Evolutionary conservation across 768 basidiomycete species (phyloP).

Genomic region (Tricholoma hemisulphureum): DNA sequence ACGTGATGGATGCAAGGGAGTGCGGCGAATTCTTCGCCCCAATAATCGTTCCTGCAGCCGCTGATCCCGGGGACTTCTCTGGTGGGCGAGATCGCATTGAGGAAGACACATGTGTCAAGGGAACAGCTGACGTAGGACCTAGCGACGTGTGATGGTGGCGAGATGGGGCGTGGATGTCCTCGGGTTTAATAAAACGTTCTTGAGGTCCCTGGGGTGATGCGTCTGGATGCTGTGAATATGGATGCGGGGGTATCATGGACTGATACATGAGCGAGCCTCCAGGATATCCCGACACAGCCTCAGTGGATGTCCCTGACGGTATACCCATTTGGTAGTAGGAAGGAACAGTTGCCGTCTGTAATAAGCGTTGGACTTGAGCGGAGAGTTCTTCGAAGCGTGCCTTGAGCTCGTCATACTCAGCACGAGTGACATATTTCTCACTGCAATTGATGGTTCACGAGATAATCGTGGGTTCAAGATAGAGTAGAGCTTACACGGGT

Average conservation of each 20-base stretch:
- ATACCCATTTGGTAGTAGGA: slow-evolving; percentile 36
- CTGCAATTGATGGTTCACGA: slow-evolving; percentile 31
- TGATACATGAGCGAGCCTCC: slow-evolving; percentile 30
- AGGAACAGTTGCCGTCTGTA: slow-evolving; percentile 22
- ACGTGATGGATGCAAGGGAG: slow-evolving; percentile 41
- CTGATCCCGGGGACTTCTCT: slow-evolving; percentile 24
- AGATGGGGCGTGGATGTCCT: slow-evolving; percentile 21
- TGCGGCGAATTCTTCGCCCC: slow-evolving; percentile 32
- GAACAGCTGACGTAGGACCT: slow-evolving; percentile 20
- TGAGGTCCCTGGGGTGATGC: slow-evolving; percentile 23
- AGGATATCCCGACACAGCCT: slow-evolving; percentile 32
- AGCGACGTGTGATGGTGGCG: slow-evolving; percentile 19
- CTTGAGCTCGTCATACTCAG: slow-evolving; percentile 76
- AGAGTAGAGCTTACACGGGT: slow-evolving; percentile 60
- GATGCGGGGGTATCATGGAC: slow-evolving; percentile 33
- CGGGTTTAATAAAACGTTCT: slow-evolving; percentile 25
- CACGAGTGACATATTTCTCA: slow-evolving; percentile 78
- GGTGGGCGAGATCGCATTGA: slow-evolving; percentile 14
- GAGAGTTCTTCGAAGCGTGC: slow-evolving; percentile 62
- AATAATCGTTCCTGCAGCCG: slow-evolving; percentile 13
- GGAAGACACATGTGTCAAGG: slow-evolving; percentile 20
- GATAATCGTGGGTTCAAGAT: slow-evolving; percentile 13
- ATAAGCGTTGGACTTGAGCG: slow-evolving; percentile 48
- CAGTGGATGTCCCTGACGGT: slow-evolving; percentile 22
- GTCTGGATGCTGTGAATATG: slow-evolving; percentile 23